Conservation (phyloP, 345 rosid species). For the Linum trigynum region DNA sequence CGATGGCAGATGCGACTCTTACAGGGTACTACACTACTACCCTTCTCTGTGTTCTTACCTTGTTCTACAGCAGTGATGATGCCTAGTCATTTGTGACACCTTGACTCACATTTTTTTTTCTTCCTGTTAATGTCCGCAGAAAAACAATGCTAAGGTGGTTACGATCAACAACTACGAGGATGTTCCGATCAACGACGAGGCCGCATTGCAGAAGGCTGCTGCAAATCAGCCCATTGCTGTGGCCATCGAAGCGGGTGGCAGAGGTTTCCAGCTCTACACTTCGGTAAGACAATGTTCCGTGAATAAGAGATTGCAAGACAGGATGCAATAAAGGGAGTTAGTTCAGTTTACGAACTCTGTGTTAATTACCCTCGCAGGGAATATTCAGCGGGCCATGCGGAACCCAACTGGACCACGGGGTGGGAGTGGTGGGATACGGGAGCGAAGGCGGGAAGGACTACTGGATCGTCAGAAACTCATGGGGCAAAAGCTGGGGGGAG, state of each 20-base stretch:
- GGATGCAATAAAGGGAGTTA: too few species aligned
- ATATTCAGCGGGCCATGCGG: slow-evolving; percentile 69
- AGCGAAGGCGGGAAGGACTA: slow-evolving; percentile 62
- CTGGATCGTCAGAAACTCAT: slow-evolving; percentile 81
- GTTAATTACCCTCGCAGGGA: slow-evolving; percentile 33
- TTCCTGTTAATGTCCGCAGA: not conserved
- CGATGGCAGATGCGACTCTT: slow-evolving; percentile 15
- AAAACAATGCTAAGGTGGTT: slow-evolving; percentile 24
- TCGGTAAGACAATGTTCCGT: slow-evolving; percentile 11
- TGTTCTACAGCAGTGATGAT: not conserved
- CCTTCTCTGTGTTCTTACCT: not conserved
- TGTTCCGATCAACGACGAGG: slow-evolving; percentile 22
- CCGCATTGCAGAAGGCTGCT: slow-evolving; percentile 18
- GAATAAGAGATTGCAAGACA: too few species aligned
- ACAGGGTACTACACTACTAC: slow-evolving; percentile 12
- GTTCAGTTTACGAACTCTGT: too few species aligned
- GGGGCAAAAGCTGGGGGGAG: slow-evolving; percentile 89
- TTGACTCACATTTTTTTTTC: not conserved
- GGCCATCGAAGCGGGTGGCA: slow-evolving; percentile 30
- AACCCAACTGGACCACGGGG: slow-evolving; percentile 78
- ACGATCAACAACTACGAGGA: slow-evolving; percentile 25
- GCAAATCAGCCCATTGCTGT: slow-evolving; percentile 25
- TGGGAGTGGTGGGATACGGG: slow-evolving; percentile 83
- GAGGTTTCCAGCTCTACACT: slow-evolving; percentile 20
- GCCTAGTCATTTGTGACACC: not conserved